Evolutionary conservation across 2,329 filamentous ascomycete genomes (phyloP), one percentile per base, ranked within the genome.

Genomic region (Beauveria pseudobassiana): DNA sequence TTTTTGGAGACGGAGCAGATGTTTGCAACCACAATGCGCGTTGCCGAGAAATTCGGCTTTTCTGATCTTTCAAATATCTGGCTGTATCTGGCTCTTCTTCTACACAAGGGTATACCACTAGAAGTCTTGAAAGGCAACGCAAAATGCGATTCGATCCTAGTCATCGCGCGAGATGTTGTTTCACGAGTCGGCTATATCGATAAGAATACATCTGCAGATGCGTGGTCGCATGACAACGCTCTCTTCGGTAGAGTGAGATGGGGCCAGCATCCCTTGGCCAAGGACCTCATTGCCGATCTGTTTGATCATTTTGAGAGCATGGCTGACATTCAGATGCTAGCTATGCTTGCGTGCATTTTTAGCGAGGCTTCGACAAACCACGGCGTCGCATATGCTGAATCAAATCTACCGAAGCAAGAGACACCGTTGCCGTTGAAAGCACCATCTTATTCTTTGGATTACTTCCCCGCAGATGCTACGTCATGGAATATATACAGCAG

Each of bases 21-120:
- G 86, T 96, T 3, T 98, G 93, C 73, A 80, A 84, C 50, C 88
- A 96, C 68, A 99, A 99, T 72, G 90, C 92, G 77, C 1, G 86
- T 96, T 51, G 93, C 93, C 9, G 81, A 86, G 66, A 87, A 85
- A 64, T 82, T 88, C 66, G 90, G 88, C 5, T 83, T 85, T 65
- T 73, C 79, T 16, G 90, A 96, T 65, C 75, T 96, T 34, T 87
- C 89, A 28, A 85, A 91, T 67, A 84, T 96, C 7, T 99, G 95
- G 95, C 85, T 84, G 54, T 88, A 97, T 65, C 80, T 91, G 60
- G 87, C 85, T 20, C 78, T 97, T 62, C 79, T 98, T 6, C 77
- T 98, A 51, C 86, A 87, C 65, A 89, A 90, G 66, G 86, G 91
- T 50, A 87, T 93, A 30, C 89, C 89, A 1, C 77, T 93, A 3